Conservation (phyloP, 2,329 filamentous ascomycete genomes). For the Amauroascus verrucosus region DNA sequence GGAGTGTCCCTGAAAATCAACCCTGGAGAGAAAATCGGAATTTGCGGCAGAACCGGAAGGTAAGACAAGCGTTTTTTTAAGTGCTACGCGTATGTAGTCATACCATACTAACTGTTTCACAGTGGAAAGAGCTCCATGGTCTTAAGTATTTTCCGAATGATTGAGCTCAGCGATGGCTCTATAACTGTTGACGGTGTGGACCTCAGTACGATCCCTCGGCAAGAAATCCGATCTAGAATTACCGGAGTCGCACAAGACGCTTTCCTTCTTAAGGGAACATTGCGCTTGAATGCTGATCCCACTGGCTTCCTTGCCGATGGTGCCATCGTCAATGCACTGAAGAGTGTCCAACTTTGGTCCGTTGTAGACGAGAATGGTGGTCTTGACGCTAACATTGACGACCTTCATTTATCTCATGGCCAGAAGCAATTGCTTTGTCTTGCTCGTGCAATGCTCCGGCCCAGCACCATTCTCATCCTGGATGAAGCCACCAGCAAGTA, state of each 20-base stretch:
- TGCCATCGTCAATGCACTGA: conserved; percentile 30
- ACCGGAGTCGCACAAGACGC: conserved; percentile 38
- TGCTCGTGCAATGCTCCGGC: conserved; percentile 47
- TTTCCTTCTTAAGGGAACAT: conserved; percentile 33
- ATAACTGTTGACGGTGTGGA: conserved; percentile 38
- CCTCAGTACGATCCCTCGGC: conserved; percentile 30
- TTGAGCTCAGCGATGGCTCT: conserved; percentile 31
- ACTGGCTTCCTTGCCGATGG: conserved; percentile 24
- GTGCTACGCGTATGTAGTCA: background rate
- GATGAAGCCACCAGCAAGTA: conserved; percentile 37
- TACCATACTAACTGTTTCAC: background rate
- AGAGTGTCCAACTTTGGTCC: conserved; percentile 30
- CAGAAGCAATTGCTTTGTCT: conserved; percentile 57
- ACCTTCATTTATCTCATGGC: conserved; percentile 45
- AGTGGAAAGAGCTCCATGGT: conserved; percentile 39
- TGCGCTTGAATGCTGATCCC: conserved; percentile 35
- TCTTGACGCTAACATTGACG: conserved; percentile 37
- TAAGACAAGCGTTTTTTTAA: conserved; percentile 12
- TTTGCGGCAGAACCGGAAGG: conserved; percentile 29
- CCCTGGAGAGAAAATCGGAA: conserved; percentile 26
- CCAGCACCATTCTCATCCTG: conserved; percentile 36
- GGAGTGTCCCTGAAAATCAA: conserved; percentile 21
- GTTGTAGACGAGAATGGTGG: conserved; percentile 32
- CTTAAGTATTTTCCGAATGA: conserved; percentile 35
- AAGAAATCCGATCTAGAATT: conserved; percentile 33